phyloP scores from a whole-genome alignment of 225 moss, liverwort and hornwort genomes.

The Polytrichum commune region DNA sequence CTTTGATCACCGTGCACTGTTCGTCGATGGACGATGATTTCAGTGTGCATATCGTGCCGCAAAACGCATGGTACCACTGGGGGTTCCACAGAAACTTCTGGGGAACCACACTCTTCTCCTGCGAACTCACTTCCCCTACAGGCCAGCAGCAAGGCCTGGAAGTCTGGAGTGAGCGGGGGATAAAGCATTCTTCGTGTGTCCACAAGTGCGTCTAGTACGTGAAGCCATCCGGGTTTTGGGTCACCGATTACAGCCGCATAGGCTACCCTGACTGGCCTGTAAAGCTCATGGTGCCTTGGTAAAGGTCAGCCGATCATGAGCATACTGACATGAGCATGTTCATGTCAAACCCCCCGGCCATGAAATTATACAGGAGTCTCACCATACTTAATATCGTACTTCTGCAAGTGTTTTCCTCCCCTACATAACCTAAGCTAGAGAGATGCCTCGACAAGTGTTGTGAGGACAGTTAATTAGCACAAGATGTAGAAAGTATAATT shows the following conservation, averaged over 20 bases:
- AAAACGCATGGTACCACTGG: not conserved
- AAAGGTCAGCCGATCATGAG: too few relatives aligned
- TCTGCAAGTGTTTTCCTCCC: too few relatives aligned
- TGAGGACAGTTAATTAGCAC: too few relatives aligned
- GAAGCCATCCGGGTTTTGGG: not conserved
- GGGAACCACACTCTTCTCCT: conserved; percentile 7
- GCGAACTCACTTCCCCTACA: not conserved
- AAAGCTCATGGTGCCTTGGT: not conserved
- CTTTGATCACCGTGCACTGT: not conserved
- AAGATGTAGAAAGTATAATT: too few relatives aligned
- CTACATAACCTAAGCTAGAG: too few relatives aligned
- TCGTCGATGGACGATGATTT: not conserved
- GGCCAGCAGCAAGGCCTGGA: not conserved
- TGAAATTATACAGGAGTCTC: too few relatives aligned
- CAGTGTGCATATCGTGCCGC: not conserved
- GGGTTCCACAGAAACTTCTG: conserved; percentile 5
- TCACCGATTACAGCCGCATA: conserved; percentile 1
- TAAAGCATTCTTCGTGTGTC: not conserved
- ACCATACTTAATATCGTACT: too few relatives aligned
- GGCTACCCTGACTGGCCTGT: not conserved
- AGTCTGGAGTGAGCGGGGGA: not conserved
- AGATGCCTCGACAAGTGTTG: too few relatives aligned
- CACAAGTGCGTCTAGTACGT: conserved; percentile 5
- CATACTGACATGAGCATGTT: too few relatives aligned
- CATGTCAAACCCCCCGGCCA: too few relatives aligned